Percentiles rank a stretch among this genome's conserved stretches.
These are phyloP conservation scores for Amaranthus tricolor DNA, from an alignment of 179 eudicot species.

Conservation along the genomic window DNA sequence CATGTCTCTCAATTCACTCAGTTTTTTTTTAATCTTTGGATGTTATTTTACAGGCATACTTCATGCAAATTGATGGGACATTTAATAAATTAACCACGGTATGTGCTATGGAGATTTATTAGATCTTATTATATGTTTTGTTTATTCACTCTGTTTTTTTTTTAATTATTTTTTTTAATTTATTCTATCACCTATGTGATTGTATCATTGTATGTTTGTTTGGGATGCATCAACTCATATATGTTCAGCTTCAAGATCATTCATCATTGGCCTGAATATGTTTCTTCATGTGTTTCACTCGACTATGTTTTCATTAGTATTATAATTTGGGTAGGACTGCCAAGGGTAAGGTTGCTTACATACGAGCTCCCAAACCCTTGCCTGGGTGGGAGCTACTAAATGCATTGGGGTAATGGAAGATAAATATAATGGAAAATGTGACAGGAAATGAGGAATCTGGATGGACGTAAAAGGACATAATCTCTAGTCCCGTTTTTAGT, in stretches of 20 bases:
- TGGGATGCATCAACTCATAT: background rate
- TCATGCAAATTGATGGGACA: slow-evolving; percentile 96
- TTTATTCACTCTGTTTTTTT: background rate
- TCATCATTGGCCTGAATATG: too few species aligned
- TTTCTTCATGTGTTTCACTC: too few species aligned
- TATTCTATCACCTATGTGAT: too few species aligned
- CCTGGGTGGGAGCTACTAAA: background rate
- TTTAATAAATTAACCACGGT: slow-evolving; percentile 89
- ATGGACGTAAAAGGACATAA: background rate
- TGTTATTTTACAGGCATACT: slow-evolving; percentile 74
- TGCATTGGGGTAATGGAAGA: background rate
- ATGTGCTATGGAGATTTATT: slow-evolving; percentile 22
- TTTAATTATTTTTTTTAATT: too few species aligned
- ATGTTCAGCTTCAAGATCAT: too few species aligned
- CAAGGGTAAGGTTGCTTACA: background rate
- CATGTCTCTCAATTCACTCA: too few species aligned
- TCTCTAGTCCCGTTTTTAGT: background rate
- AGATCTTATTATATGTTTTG: background rate
- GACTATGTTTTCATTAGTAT: background rate
- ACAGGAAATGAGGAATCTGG: too few species aligned
- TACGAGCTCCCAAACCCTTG: too few species aligned
- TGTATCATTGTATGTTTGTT: slow-evolving; percentile 4
- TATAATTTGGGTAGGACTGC: too few species aligned
- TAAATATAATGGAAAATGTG: background rate
- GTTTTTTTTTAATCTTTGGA: background rate